Evolutionary conservation across 352 stramenopile genomes (phyloP).

Genomic region (Phytophthora chlamydospora): DNA sequence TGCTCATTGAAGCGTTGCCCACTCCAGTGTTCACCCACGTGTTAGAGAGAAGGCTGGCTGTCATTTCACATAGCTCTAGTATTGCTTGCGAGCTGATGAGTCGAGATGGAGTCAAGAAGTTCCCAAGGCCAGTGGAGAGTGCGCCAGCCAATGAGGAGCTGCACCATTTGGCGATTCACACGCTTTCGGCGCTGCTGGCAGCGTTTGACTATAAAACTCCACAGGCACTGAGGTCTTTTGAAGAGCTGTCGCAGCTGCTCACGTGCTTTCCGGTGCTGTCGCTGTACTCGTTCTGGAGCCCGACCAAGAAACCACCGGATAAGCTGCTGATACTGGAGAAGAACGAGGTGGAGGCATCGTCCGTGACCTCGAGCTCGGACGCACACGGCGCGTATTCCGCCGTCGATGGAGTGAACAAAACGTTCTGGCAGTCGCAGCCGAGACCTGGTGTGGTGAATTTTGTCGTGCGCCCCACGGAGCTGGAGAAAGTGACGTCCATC

Average conservation of each 20-base stretch:
- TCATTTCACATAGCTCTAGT: conserved; percentile 80
- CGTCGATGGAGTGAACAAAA: conserved; percentile 57
- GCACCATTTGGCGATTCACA: conserved; percentile 86
- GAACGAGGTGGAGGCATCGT: conserved; percentile 63
- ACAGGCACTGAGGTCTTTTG: conserved; percentile 62
- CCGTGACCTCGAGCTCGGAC: conserved; percentile 51
- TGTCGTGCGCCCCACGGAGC: conserved; percentile 42
- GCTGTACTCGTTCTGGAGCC: conserved; percentile 88
- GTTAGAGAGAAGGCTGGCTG: conserved; percentile 76
- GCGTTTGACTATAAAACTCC: conserved; percentile 74
- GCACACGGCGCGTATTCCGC: conserved; percentile 53
- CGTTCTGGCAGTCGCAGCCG: conserved; percentile 81
- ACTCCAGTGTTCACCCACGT: conserved; percentile 83
- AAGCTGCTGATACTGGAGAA: conserved; percentile 49
- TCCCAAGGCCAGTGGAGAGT: conserved; percentile 41
- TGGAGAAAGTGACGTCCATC: conserved; percentile 65
- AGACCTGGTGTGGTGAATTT: conserved; percentile 59
- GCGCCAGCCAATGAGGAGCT: conserved; percentile 61
- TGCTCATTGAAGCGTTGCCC: conserved; percentile 76
- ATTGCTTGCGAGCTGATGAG: conserved; percentile 69
- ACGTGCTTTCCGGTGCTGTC: conserved; percentile 76
- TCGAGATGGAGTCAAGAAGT: conserved; percentile 49
- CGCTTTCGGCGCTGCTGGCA: conserved; percentile 66
- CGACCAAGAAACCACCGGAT: conserved; percentile 67
- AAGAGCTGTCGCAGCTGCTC: conserved; percentile 83